phyloP scores from a whole-genome alignment of 139 green algal species.

The Mychonastes homosphaera region DNA sequence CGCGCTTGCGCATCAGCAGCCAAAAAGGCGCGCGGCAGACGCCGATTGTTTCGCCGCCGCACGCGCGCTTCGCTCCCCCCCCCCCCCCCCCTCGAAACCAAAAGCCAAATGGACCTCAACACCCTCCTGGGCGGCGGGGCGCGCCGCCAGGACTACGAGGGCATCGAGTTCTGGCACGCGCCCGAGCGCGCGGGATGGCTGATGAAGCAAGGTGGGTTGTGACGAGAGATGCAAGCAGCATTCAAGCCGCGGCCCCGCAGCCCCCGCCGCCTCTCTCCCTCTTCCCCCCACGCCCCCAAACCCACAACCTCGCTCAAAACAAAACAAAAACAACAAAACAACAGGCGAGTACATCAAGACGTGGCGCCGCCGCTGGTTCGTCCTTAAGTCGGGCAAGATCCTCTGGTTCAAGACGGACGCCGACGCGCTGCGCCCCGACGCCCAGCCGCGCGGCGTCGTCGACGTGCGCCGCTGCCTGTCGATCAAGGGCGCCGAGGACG shows the following conservation, averaged over 20 bases:
- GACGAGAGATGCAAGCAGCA: too few species aligned
- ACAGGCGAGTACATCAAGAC: slow-evolving; percentile 93
- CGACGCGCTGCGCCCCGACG: slow-evolving; percentile 39
- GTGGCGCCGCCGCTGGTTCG: slow-evolving; percentile 87
- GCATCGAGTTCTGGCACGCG: slow-evolving; percentile 79
- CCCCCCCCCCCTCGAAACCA: too few species aligned
- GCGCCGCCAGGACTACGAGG: too few species aligned
- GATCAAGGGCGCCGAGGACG: slow-evolving; percentile 95
- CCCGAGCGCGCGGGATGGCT: slow-evolving; percentile 83
- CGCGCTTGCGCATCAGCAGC: too few species aligned
- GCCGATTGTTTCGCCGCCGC: too few species aligned
- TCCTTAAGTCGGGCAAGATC: slow-evolving; percentile 96
- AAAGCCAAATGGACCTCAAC: too few species aligned
- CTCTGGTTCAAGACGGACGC: slow-evolving; percentile 96
- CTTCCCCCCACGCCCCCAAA: not conserved
- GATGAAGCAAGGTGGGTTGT: slow-evolving; percentile 84
- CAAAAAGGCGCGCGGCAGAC: too few species aligned
- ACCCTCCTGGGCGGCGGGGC: too few species aligned
- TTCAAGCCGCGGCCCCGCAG: too few species aligned
- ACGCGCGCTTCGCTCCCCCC: too few species aligned
- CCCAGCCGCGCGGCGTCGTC: slow-evolving; percentile 82
- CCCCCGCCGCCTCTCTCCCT: not conserved
- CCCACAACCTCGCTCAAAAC: not conserved
- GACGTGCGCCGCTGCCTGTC: slow-evolving; percentile 80
- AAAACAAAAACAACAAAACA: not conserved